Percentiles rank a stretch among this genome's conserved stretches.
Conservation (phyloP, 768 basidiomycete species). For the Boletus pseudo-olivaceus region DNA sequence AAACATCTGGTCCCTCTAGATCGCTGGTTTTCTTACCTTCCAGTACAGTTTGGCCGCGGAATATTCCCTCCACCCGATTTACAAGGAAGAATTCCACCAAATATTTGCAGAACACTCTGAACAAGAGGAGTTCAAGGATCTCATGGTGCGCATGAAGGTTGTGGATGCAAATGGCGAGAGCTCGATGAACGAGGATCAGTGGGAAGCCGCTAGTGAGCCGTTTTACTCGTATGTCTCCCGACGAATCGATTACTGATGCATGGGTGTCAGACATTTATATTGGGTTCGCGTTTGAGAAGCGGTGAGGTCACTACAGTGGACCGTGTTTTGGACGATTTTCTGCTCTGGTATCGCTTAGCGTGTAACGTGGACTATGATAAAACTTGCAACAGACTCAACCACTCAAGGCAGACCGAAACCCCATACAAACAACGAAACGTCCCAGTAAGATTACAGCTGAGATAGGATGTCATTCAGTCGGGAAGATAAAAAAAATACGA, state of each 20-base stretch:
- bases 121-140: conserved; percentile 73
- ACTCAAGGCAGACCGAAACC: background rate
- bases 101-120: conserved; percentile 81
- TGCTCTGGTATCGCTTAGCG: conserved; percentile 3
- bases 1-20: background rate
- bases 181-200: conserved; percentile 91
- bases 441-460: conserved; percentile 30
- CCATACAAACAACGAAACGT: conserved; percentile 14
- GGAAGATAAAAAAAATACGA: conserved; percentile 5
- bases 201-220: conserved; percentile 96
- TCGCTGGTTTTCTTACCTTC: conserved; percentile 12
- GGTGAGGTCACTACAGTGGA: conserved; percentile 18
- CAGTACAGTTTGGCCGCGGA: conserved; percentile 71
- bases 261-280: conserved; percentile 76
- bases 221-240: background rate
- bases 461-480: conserved; percentile 22
- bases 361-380: conserved; percentile 1
- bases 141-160: conserved; percentile 90
- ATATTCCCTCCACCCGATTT: conserved; percentile 69
- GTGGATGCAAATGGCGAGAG: conserved; percentile 83
- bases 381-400: background rate
- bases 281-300: conserved; percentile 87
- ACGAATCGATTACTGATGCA: conserved; percentile 3
- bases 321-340: conserved; percentile 1
- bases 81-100: conserved; percentile 88